A percentile compares a stretch with the other conserved stretches of the same genome.
Conservation (phyloP, 148 eudicot genomes). For the Silene uniflora region DNA sequence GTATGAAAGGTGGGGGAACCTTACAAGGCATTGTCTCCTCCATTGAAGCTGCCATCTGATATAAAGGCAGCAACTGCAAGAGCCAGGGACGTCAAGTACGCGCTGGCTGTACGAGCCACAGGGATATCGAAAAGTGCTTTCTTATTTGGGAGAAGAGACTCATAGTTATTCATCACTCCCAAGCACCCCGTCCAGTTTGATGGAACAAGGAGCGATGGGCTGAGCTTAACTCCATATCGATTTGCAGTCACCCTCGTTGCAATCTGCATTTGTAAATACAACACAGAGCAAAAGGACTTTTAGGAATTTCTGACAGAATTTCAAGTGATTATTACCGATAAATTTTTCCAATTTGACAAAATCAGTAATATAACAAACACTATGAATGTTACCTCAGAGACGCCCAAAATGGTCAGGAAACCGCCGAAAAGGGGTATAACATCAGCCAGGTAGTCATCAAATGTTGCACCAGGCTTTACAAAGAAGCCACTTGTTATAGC, state of each 20-base stretch:
- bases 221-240: slow-evolving; percentile 76
- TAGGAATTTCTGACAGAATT: neutral
- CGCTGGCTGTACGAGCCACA: slow-evolving; percentile 95
- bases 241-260: slow-evolving; percentile 81
- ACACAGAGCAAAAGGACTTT: neutral
- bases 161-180: slow-evolving; percentile 94
- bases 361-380: neutral
- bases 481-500: slow-evolving; percentile 93
- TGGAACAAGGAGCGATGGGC: slow-evolving; percentile 93
- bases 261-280: slow-evolving; percentile 41
- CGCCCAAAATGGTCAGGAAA: slow-evolving; percentile 80
- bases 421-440: slow-evolving; percentile 93
- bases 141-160: slow-evolving; percentile 86
- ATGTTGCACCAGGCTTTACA: slow-evolving; percentile 80
- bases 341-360: neutral
- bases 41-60: slow-evolving; percentile 93
- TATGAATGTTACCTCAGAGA: slow-evolving; percentile 72
- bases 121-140: slow-evolving; percentile 96
- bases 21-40: slow-evolving; percentile 98
- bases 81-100: slow-evolving; percentile 74
- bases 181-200: slow-evolving; percentile 97
- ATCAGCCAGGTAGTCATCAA: slow-evolving; percentile 68
- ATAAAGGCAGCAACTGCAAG: slow-evolving; percentile 83
- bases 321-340: neutral
- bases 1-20: slow-evolving; percentile 22